These are phyloP conservation scores for Paxillus involutus DNA, from an alignment of 768 basidiomycete genomes.

Conservation along the genomic window DNA sequence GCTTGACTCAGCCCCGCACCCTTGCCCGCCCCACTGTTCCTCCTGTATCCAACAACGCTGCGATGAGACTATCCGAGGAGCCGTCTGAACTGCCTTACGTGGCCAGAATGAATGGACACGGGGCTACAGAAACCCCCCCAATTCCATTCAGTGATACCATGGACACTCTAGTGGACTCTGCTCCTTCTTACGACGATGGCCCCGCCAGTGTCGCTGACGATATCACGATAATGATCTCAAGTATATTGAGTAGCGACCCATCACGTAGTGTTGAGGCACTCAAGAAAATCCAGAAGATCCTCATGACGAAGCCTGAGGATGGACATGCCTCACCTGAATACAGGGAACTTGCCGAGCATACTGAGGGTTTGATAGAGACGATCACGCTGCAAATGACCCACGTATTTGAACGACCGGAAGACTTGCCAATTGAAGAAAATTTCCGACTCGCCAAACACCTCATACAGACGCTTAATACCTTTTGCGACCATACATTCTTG, in stretches of 20 bases:
- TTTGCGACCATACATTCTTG: conserved; percentile 87
- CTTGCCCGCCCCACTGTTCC: conserved; percentile 31
- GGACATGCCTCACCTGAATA: conserved; percentile 70
- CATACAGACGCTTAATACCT: conserved; percentile 92
- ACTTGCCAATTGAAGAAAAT: conserved; percentile 72
- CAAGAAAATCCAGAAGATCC: conserved; percentile 88
- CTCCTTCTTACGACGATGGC: conserved; percentile 25
- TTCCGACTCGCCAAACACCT: conserved; percentile 96
- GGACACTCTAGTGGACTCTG: conserved; percentile 35
- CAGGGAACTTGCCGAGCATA: conserved; percentile 74
- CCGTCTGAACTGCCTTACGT: conserved; percentile 31
- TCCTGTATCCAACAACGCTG: conserved; percentile 21
- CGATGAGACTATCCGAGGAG: conserved; percentile 24
- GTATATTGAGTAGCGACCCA: conserved; percentile 86
- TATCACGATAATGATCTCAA: conserved; percentile 82
- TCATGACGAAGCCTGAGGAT: conserved; percentile 72
- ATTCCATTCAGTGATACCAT: conserved; percentile 22
- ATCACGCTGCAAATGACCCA: conserved; percentile 91
- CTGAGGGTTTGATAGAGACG: conserved; percentile 85
- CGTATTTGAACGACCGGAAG: conserved; percentile 81
- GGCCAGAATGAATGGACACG: conserved; percentile 16
- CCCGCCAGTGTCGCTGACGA: conserved; percentile 41
- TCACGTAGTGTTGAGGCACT: conserved; percentile 87
- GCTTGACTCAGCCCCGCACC: conserved; percentile 65
- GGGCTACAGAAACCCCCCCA: conserved; percentile 11